phyloP scores from a whole-genome alignment of 768 basidiomycete species.

The Kwoniella dejecticola region DNA sequence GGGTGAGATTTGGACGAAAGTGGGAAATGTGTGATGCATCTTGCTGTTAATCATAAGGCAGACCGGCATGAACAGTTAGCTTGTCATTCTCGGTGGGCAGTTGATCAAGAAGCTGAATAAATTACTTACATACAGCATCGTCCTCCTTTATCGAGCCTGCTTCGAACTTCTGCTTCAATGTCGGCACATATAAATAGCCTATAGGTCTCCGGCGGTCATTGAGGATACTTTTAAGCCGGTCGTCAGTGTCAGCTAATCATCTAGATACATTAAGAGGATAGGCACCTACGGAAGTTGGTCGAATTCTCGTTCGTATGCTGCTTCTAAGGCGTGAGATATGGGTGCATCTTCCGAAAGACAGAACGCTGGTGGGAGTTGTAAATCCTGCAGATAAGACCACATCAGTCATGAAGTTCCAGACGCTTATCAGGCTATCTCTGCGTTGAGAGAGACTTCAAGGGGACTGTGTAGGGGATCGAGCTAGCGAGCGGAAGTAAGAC shows the following conservation, averaged over 20 bases:
- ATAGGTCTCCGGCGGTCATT: constrained; percentile 71
- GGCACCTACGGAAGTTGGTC: constrained; percentile 77
- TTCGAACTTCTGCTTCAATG: constrained; percentile 77
- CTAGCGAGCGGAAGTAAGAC: background rate
- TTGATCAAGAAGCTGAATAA: too few species aligned
- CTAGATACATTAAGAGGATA: background rate
- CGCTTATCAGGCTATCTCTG: too few species aligned
- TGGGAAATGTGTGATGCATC: constrained; percentile 51
- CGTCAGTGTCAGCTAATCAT: background rate
- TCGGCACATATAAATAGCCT: constrained; percentile 79
- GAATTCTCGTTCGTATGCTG: constrained; percentile 91
- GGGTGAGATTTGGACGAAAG: constrained; percentile 42
- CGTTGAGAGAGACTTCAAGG: too few species aligned
- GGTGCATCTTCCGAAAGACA: constrained; percentile 71
- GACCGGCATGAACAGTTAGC: too few species aligned
- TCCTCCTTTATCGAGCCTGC: constrained; percentile 70
- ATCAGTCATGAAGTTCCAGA: too few species aligned
- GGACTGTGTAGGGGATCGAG: background rate
- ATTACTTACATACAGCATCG: constrained; percentile 67
- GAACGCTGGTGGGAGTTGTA: constrained; percentile 74
- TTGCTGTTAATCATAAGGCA: constrained; percentile 23
- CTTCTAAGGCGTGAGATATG: constrained; percentile 74
- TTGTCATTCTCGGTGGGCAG: too few species aligned
- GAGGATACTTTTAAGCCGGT: constrained; percentile 64
- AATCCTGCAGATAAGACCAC: too few species aligned